A percentile compares a stretch with the other conserved stretches of the same genome.
Evolutionary conservation across 1,284 basidiomycete genomes (phyloP).

Genomic region (Ceratorhiza oryzae-sativae): DNA sequence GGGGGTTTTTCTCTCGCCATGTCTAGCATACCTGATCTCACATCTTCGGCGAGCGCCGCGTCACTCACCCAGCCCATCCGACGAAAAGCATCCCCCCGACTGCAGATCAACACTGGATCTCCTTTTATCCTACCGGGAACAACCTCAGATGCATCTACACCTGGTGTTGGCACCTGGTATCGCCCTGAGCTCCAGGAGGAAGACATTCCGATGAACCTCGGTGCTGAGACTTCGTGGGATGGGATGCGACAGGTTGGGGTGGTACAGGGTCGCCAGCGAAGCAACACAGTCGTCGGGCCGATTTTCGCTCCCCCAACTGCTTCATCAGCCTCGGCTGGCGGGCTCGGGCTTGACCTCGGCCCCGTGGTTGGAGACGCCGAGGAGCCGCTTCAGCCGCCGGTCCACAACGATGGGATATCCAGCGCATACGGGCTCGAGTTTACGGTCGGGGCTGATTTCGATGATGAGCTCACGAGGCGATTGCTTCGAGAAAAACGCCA

Average conservation of each 20-base stretch:
- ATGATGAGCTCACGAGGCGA: conserved; percentile 18
- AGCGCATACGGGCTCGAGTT: conserved; percentile 20
- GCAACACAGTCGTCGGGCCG: conserved; percentile 22
- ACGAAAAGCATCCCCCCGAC: conserved; percentile 20
- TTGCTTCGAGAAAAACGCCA: conserved; percentile 21
- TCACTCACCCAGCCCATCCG: background rate
- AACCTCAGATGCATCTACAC: background rate
- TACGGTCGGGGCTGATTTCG: conserved; percentile 10
- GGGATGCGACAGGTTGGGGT: conserved; percentile 4
- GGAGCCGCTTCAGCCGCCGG: conserved; percentile 13
- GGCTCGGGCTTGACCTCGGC: conserved; percentile 15
- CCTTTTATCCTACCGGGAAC: background rate
- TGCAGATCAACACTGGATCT: conserved; percentile 16
- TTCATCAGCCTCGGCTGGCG: background rate
- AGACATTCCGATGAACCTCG: conserved; percentile 26
- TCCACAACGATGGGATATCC: conserved; percentile 1
- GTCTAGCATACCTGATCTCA: background rate
- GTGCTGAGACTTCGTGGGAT: conserved; percentile 26
- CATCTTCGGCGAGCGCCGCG: background rate
- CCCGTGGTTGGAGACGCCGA: conserved; percentile 12
- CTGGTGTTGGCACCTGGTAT: conserved; percentile 7
- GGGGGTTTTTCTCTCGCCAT: background rate
- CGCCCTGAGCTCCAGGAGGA: conserved; percentile 18
- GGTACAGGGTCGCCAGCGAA: conserved; percentile 36
- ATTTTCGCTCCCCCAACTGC: conserved; percentile 1